Base-by-base conservation (phyloP, 2,329 filamentous ascomycete genomes). In the Aspergillus bombycis region DNA sequence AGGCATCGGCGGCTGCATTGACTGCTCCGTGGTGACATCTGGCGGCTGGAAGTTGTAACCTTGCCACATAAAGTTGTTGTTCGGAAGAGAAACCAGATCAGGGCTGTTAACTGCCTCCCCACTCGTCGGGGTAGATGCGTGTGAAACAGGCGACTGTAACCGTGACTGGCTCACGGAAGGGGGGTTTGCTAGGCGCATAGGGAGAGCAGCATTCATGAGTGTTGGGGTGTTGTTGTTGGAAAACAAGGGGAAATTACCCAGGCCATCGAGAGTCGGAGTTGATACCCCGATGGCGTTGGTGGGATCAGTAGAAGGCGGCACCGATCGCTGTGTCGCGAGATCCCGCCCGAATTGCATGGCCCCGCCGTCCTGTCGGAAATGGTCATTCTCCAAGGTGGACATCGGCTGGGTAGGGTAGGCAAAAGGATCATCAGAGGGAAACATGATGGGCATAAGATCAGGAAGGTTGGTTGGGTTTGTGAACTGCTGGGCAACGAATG, bases 361-460 rank as follows among this genome's bases (percentile, higher is more conserved):
- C 59, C 67, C 10, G 62, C 60, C 66, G 41, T 77, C 75, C 45
- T 78, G 67, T 21, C 75, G 72, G 69, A 80, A 79, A 65, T 79
- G 76, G 23, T 74, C 75, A 58, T 80, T 75, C 70, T 82, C 80
- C 48, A 82, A 67, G 7, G 77, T 80, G 6, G 79, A 80, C 78
- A 82, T 79, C 7, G 82, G 81, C 64, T 83, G 82, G 36, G 79
- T 82, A 19, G 81, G 81, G 65, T 84, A 84, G 6, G 81, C 82
- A 63, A 83, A 83, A 16, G 82, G 82, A 61, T 84, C 81, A 62
- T 79, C 78, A 2, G 81, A 82, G 4, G 82, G 81, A 64, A 81
- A 84, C 82, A 84, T 84, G 68, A 83, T 81, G 10, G 79, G 79
- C 76, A 81, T 81, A 45, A 84, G 72, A 67, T 83, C 82, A 1